Percentiles rank a stretch among this genome's conserved stretches.
These are phyloP conservation scores for Talaromyces funiculosus DNA, from an alignment of 2,329 filamentous ascomycete species.

Conservation along the genomic window DNA sequence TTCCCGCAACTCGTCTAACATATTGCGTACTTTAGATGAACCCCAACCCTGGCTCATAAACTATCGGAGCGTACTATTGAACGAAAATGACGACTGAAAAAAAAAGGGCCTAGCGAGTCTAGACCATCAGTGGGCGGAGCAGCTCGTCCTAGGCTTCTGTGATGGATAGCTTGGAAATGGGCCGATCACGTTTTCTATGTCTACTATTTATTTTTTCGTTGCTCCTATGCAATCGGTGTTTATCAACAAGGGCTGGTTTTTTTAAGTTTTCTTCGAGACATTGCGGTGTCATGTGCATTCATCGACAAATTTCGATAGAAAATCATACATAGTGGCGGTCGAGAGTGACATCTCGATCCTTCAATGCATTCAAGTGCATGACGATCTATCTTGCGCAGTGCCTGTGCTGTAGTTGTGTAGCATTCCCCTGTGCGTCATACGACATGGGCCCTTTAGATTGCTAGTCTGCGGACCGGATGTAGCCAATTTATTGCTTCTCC, in stretches of 20 bases:
- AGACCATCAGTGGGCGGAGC: background rate
- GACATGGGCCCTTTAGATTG: background rate
- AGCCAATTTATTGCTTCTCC: background rate
- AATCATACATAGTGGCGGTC: background rate
- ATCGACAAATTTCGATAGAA: background rate
- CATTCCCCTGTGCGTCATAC: background rate
- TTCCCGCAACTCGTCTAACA: background rate
- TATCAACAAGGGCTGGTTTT: conserved; percentile 1
- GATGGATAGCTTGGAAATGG: conserved; percentile 1
- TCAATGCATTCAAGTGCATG: background rate
- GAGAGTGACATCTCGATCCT: background rate
- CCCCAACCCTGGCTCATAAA: conserved; percentile 16
- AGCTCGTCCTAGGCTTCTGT: background rate
- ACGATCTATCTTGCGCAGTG: background rate
- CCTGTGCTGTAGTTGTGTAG: background rate
- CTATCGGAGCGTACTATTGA: background rate
- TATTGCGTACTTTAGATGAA: conserved; percentile 9
- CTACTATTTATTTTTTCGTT: conserved; percentile 3
- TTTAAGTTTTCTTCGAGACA: background rate
- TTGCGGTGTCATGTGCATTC: background rate
- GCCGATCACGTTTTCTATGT: conserved; percentile 8
- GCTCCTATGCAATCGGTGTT: conserved; percentile 8
- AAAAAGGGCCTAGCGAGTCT: background rate
- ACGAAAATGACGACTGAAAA: conserved; percentile 4
- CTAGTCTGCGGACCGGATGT: background rate